Evolutionary conservation across 139 green algal species (phyloP), one percentile per base, ranked within the genome.

Genomic region (Auxenochlorella pyrenoidosa): DNA sequence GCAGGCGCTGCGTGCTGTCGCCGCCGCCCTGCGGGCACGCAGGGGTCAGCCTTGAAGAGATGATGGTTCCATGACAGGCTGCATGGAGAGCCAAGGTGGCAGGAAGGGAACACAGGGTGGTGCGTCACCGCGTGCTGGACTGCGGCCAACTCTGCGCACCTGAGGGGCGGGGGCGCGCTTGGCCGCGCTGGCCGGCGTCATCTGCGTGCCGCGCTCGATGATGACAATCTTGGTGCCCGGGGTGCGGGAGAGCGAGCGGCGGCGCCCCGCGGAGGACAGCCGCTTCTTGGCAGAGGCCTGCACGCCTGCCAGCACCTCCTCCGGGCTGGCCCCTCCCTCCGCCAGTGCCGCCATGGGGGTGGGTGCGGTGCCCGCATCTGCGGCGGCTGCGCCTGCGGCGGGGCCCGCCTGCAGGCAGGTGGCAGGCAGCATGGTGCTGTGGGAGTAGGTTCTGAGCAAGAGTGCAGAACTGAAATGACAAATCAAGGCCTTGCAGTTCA

Each of bases 161-260:
- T 76, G 34, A n/a, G n/a, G n/a, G 22, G 75, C 75, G 15, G 75
- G 12, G 8, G 75, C 30, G 30, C 43, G 75, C 76, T 82, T 85
- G 58, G 81, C 63, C 16, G 66, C 47, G 68, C 79, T 75, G 60
- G 28, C 32, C 10, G 71, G 71, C 5, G 85, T 82, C 19, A 59
- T 79, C 58, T 75, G 60, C 15, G 44, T 79, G 85, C 43, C 58
- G 26, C 54, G 51, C 75, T 82, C 85, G 21, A 89, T 65, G 60
- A 89, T 89, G 10, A 82, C 85, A 63, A 89, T 78, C 72, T 85
- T 89, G 79, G 85, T 85, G 85, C 85, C 85, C 0, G 85, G 85
- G 77, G 85, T 89, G 54, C 85, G 85, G 54, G 34, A 85, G 5
- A 73, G 58, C 26, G 85, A 89, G 85, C 85, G 85, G 19, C 85